Evolutionary conservation across 2,329 filamentous ascomycete species (phyloP).

Genomic region (Cladosporium phlei): DNA sequence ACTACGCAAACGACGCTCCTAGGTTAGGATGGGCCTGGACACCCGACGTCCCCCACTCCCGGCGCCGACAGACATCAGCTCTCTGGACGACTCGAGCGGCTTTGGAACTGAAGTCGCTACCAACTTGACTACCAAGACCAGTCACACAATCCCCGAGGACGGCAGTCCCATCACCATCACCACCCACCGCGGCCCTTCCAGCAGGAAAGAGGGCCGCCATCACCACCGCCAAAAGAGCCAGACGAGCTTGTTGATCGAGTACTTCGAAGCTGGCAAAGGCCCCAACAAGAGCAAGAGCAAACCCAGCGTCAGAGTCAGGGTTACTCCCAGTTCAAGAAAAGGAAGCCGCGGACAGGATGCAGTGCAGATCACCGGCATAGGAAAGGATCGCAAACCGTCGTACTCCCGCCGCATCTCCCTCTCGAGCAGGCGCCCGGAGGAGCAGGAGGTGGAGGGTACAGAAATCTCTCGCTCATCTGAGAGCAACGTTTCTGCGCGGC

Average conservation of each 20-base stretch:
- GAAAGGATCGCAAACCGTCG: slow-evolving; percentile 65
- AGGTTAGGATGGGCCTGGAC: slow-evolving; percentile 39
- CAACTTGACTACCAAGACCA: slow-evolving; percentile 65
- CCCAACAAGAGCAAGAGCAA: slow-evolving; percentile 59
- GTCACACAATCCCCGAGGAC: slow-evolving; percentile 78
- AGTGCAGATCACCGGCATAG: slow-evolving; percentile 80
- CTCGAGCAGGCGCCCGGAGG: slow-evolving; percentile 39
- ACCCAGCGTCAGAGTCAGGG: slow-evolving; percentile 74
- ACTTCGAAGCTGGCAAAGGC: slow-evolving; percentile 78
- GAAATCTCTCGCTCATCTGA: slow-evolving; percentile 71
- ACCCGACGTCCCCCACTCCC: slow-evolving; percentile 58
- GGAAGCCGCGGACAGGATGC: slow-evolving; percentile 58
- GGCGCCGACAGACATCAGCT: slow-evolving; percentile 68
- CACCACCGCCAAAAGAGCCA: slow-evolving; percentile 62
- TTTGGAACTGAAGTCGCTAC: slow-evolving; percentile 53
- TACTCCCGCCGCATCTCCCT: slow-evolving; percentile 66
- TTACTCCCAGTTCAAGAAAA: slow-evolving; percentile 69
- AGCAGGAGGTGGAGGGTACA: slow-evolving; percentile 27
- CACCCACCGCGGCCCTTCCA: slow-evolving; percentile 57
- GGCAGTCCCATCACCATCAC: slow-evolving; percentile 88
- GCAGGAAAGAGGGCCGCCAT: slow-evolving; percentile 44
- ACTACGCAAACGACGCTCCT: slow-evolving; percentile 4
- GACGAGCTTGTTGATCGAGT: slow-evolving; percentile 89
- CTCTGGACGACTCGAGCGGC: slow-evolving; percentile 52
- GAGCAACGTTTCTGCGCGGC: slow-evolving; percentile 63